Base-by-base conservation (phyloP, 345 rosid genomes). In the Luvunga scandens region DNA sequence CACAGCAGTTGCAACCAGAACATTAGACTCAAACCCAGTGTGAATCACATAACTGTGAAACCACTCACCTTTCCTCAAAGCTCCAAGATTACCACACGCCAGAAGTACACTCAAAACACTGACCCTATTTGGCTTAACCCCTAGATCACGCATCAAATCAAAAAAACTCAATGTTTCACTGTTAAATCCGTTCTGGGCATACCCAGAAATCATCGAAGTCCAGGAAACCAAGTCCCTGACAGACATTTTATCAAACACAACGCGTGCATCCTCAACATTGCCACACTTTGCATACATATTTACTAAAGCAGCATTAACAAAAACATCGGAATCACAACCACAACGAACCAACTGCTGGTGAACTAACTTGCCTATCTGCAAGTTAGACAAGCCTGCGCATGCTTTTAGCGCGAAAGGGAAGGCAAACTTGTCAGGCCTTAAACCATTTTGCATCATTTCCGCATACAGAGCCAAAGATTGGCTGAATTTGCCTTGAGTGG, bases 141-240 rank as follows among this genome's bases (percentile, higher is more conserved):
- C 75, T 6, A 39, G 53, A 71, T 71, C 6, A 30, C 75, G 28
- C 75, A 53, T 71, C 42, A 55, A 71, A 53, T 53, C 2, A 10
- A 30, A 71, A 45, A 53, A 71, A 33, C 24, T 22, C 27, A 71
- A 71, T 31, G 63, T 30, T 39, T 71, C 75, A 9, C 45, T 30
- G 10, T 71, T 71, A 19, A 21, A 71, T 30, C 63, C 63, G 31
- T 71, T 71, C 18, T 71, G 63, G 18, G 62, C 75, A 55, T 71
- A 71, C 18, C 75, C 62, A 6, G 62, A 71, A 71, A 71, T 71
- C 75, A 71, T 53, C 18, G 75, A 71, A 71, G 75, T 71, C 62
- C 62, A 53, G 1, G 74, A 71, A 71, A 71, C 74, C 74, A 50
- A 19, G 59, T 50, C 74, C 38, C 74, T 53, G 2, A 28, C 24